A percentile compares a stretch with the other conserved stretches of the same genome.
phyloP scores from a whole-genome alignment of 805 yeast genomes.

The Kregervanrija delftensis region DNA sequence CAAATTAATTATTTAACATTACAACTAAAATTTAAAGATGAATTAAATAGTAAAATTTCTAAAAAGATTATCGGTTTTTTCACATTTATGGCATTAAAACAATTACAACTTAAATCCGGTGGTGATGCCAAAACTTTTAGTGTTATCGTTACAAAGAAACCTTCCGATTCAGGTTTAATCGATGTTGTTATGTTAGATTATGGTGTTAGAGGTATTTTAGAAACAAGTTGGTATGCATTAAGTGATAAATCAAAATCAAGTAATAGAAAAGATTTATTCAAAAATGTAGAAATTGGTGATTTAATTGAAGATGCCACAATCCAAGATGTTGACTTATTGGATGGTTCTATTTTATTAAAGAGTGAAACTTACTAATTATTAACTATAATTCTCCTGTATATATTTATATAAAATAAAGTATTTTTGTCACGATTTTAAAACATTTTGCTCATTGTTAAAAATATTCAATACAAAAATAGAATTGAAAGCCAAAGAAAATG shows the following conservation, averaged over 20 bases:
- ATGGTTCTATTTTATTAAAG: constrained; percentile 31
- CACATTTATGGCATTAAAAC: constrained; percentile 24
- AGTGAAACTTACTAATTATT: constrained; percentile 12
- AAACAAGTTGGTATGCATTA: constrained; percentile 23
- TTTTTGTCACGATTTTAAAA: too few relatives aligned
- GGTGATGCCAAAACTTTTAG: constrained; percentile 29
- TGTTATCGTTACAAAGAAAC: constrained; percentile 36
- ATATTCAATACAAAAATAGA: too few relatives aligned
- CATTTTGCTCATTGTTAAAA: too few relatives aligned
- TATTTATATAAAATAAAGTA: too few relatives aligned
- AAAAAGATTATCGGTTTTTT: constrained; percentile 22
- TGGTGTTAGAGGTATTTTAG: constrained; percentile 24
- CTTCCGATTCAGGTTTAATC: constrained; percentile 31
- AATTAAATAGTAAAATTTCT: constrained; percentile 26
- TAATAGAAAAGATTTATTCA: constrained; percentile 14
- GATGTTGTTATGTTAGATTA: constrained; percentile 25
- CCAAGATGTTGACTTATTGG: constrained; percentile 36
- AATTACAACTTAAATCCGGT: constrained; percentile 14
- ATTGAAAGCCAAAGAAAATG: too few relatives aligned
- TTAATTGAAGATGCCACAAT: constrained; percentile 32
- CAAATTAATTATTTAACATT: constrained; percentile 32
- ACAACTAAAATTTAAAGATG: constrained; percentile 40
- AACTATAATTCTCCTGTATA: too few relatives aligned
- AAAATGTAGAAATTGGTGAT: constrained; percentile 38
- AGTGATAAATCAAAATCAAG: constrained; percentile 13